Evolutionary conservation across 306 rosid species (phyloP).

Genomic region (Glycine tomentella): DNA sequence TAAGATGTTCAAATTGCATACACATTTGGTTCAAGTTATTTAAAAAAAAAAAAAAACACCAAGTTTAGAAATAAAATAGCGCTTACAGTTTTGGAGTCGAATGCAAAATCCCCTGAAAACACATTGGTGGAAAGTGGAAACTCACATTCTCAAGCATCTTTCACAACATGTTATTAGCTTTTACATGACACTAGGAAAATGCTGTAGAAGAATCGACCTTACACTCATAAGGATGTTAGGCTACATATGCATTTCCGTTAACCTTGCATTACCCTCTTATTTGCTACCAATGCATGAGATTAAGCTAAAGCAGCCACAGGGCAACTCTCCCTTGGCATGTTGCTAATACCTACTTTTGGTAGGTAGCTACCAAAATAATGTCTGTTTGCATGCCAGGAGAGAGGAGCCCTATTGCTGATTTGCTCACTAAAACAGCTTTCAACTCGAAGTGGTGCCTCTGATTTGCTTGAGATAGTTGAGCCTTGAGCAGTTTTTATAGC

Average conservation of each 20-base stretch:
- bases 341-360: not conserved
- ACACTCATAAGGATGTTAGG: not conserved
- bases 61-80: not conserved
- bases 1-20: too few species aligned
- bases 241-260: too few species aligned
- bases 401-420: conserved; percentile 50
- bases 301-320: conserved; percentile 59
- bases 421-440: too few species aligned
- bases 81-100: not conserved
- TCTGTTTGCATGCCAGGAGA: conserved; percentile 48
- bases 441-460: too few species aligned
- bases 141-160: not conserved
- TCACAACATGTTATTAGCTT: not conserved
- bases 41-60: not conserved
- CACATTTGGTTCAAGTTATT: too few species aligned
- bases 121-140: not conserved
- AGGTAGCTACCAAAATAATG: not conserved
- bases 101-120: not conserved
- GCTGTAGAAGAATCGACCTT: not conserved
- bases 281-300: not conserved
- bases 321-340: conserved; percentile 73
- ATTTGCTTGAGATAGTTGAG: not conserved
- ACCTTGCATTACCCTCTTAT: conserved; percentile 13
- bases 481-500: conserved; percentile 24
- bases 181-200: not conserved